Conservation (phyloP, 192 early-diverging fungal species). For the Gonapodya prolifera region DNA sequence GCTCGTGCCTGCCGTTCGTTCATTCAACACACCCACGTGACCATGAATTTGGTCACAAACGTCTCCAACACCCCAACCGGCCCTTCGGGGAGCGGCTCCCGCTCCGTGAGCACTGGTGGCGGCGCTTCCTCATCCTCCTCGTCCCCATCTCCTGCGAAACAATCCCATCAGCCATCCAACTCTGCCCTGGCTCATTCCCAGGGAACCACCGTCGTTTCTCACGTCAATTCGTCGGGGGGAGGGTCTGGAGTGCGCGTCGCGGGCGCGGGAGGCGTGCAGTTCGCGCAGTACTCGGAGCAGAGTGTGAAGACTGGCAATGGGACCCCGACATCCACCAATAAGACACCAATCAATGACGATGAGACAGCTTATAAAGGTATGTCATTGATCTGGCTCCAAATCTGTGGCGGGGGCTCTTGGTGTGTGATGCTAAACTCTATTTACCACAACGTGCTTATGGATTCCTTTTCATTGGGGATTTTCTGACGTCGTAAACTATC, state of each 20-base stretch:
- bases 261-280: background rate
- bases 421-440: too few relatives aligned
- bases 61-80: background rate
- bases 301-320: background rate
- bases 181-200: background rate
- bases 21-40: too few relatives aligned
- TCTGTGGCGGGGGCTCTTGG: too few relatives aligned
- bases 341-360: background rate
- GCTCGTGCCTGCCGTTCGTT: background rate
- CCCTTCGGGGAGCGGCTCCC: background rate
- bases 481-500: too few relatives aligned
- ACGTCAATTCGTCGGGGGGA: background rate
- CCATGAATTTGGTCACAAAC: background rate
- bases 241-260: background rate
- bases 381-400: too few relatives aligned
- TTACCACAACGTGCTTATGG: too few relatives aligned
- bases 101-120: background rate
- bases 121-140: background rate
- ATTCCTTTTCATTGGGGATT: too few relatives aligned
- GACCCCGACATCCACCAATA: background rate
- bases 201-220: background rate
- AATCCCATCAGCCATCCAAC: background rate
- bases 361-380: background rate
- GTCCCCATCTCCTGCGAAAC: background rate
- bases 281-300: background rate